Evolutionary conservation across 371 early-diverging fungal genomes (phyloP), one percentile per base, ranked within the genome.

Genomic region (Zychaea mexicana): DNA sequence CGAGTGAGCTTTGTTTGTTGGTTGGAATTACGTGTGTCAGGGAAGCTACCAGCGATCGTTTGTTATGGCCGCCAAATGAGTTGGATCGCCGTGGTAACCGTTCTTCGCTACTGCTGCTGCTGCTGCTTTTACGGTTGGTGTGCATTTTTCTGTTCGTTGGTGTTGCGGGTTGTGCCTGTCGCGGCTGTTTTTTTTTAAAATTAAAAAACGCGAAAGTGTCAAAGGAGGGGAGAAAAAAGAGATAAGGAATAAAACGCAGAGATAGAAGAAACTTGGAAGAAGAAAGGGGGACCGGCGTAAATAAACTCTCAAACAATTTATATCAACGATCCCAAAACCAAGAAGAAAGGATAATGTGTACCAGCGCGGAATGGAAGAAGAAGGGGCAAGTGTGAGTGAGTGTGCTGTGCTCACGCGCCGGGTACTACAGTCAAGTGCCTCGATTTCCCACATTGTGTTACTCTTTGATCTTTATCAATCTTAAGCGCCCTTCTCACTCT

Each of bases 71-170:
- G 19, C 49, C 22, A 49, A 49, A 22, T 49, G 49, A 49, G 22
- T 49, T 49, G 21, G 49, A 49, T 24, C 49, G 19, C 24, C 49
- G 49, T 49, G 49, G 49, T 24, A n/a, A 22, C 24, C 49, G 49
- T 22, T 49, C 49, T 49, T 49, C 49, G n/a, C 49, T 13, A 24
- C 49, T 49, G 22, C 49, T 49, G n/a, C 49, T 49, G n/a, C 49
- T 49, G 22, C 49, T 49, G 49, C 49, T 49, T 49, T 49, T 49
- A 13, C 49, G 49, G 13, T 22, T 19, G 2, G 5, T 49, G 22
- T 49, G 22, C 49, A 49, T 49, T 22, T 19, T 49, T 9, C 2
- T 49, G 1, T 22, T 24, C 7, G 38, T 9, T 36, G 38, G 49
- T 28, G 21, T 42, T 42, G 7, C 4, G n/a, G 7, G n/a, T 42